Evolutionary conservation across 2,329 filamentous ascomycete species (phyloP).

Genomic region (Thermothelomyces thermophilus): DNA sequence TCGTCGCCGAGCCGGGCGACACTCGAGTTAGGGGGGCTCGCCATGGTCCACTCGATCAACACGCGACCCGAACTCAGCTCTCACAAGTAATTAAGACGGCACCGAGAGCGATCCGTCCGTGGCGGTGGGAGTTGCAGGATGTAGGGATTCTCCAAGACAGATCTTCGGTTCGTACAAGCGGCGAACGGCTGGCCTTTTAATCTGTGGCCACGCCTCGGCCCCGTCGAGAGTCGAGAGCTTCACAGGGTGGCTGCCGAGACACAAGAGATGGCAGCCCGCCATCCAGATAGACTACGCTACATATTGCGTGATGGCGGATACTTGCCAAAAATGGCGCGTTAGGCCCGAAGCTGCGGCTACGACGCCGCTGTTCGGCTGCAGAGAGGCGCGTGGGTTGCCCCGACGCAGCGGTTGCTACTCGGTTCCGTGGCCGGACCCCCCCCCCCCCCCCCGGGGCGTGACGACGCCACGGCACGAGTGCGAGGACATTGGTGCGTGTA

Average conservation of each 20-base stretch:
- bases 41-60: background rate
- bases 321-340: constrained; percentile 2
- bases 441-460: too few species aligned
- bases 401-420: background rate
- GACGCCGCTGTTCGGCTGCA: background rate
- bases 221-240: too few species aligned
- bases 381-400: background rate
- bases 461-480: background rate
- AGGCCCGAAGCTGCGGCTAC: background rate
- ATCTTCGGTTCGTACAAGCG: constrained; percentile 3
- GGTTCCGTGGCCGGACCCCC: background rate
- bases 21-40: background rate
- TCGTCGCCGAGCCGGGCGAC: background rate
- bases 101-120: background rate
- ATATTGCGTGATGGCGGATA: constrained; percentile 13
- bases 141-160: background rate
- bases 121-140: background rate
- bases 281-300: background rate
- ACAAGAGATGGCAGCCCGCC: background rate
- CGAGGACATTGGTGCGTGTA: too few species aligned
- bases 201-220: too few species aligned
- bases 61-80: background rate
- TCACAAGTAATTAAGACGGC: too few species aligned
- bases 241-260: too few species aligned
- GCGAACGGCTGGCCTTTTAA: background rate